Evolutionary conservation across 257 asterid species (phyloP), one percentile per base, ranked within the genome.

Genomic region (Solanum virginianum): DNA sequence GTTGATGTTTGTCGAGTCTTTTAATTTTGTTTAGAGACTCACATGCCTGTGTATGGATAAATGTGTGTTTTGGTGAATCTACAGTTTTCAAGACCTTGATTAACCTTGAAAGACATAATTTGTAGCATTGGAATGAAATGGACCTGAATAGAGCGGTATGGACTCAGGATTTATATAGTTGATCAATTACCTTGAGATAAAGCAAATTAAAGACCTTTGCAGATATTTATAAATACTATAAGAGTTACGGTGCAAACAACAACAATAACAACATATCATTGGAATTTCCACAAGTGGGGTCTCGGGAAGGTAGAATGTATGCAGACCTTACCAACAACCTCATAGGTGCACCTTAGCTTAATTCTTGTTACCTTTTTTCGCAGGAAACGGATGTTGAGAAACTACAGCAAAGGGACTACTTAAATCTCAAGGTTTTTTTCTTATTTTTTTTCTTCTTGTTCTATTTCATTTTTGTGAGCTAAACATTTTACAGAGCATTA

Each of bases 371-470:
- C 70, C 39, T 74, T 86, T 63, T 85, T 15, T 87, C 65, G 14
- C 91, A 96, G 99, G 99, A 96, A 93, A 89, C 95, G 81, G 98
- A 96, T 90, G 97, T 96, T 56, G 98, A 96, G 92, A 96, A 94
- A 86, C 91, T 96, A 88, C 99, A 96, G 89, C 98, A 96, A 89
- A 93, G 98, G 87, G 98, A 96, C 92, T 96, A 96, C 88, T 82
- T 85, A 87, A 95, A 94, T 86, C 91, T 96, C 88, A 94, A 95
- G 98, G 99, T 93, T 79, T 39, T 69, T 79, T 69, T 32, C 22
- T 53, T 53, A 45, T 49, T 11, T 36, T 57, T 85, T 84, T 71
- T 29, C 9, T 32, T 75, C 87, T 16, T 22, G 87, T 85, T 84
- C 72, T 74, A 63, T 39, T 20, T 51, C 18, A 7, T 15, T 26